Percentiles rank a stretch among this genome's conserved stretches.
Evolutionary conservation across 306 rosid species (phyloP).

Genomic region (Vigna trinervia): DNA sequence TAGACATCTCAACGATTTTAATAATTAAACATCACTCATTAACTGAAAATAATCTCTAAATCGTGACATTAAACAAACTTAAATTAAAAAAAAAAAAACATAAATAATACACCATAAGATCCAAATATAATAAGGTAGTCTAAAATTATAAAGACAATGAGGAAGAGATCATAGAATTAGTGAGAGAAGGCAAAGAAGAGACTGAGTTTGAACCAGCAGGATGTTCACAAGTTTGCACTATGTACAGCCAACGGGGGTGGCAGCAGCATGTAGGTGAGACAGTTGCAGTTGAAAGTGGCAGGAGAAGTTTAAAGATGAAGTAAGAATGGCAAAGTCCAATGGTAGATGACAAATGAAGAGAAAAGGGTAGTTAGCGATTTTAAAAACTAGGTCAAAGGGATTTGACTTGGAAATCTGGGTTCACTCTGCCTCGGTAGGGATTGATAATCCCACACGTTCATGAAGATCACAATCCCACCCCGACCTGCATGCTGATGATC

Average conservation of each 20-base stretch:
- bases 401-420: neutral
- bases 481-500: no score
- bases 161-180: neutral
- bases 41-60: neutral
- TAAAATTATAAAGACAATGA: neutral
- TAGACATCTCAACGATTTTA: conserved; percentile 19
- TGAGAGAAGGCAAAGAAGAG: neutral
- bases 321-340: neutral
- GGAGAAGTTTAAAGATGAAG: neutral
- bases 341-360: neutral
- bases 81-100: neutral
- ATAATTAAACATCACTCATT: neutral
- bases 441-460: neutral
- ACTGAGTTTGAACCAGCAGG: neutral
- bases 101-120: neutral
- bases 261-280: neutral
- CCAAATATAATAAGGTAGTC: neutral
- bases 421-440: neutral
- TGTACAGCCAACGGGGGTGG: neutral
- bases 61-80: neutral
- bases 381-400: neutral
- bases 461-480: neutral
- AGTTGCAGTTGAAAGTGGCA: no score
- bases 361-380: neutral
- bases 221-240: neutral